Conservation (phyloP, 495 filamentous ascomycete genomes). For the Penicillium canescens region DNA sequence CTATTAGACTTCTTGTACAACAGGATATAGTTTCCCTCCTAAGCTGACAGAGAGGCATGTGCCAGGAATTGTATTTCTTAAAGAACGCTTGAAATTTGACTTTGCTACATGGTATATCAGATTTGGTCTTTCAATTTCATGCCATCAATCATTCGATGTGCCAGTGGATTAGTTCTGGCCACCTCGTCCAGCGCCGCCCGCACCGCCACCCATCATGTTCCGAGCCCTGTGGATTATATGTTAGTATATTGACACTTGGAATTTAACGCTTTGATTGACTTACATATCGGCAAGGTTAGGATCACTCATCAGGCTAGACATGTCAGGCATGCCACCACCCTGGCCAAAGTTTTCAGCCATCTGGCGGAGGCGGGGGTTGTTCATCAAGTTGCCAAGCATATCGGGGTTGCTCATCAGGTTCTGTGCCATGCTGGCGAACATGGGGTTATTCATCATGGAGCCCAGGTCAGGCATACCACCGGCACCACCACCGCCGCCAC, state of each 20-base stretch:
- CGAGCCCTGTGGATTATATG: conserved; percentile 56
- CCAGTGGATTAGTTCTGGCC: conserved; percentile 11
- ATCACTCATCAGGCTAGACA: conserved; percentile 81
- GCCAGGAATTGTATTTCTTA: conserved; percentile 6
- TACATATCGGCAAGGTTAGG: conserved; percentile 91
- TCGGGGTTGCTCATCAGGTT: conserved; percentile 96
- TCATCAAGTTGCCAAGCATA: conserved; percentile 86
- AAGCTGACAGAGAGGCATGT: background rate
- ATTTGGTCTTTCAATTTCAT: conserved; percentile 25
- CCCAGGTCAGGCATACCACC: conserved; percentile 86
- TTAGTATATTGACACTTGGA: conserved; percentile 12
- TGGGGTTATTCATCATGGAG: conserved; percentile 92
- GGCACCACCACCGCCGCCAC: conserved; percentile 56
- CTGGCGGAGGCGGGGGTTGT: conserved; percentile 81
- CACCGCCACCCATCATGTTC: conserved; percentile 72
- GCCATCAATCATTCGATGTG: conserved; percentile 12
- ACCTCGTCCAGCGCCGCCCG: conserved; percentile 32
- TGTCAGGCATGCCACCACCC: conserved; percentile 79
- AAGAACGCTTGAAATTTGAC: conserved; percentile 20
- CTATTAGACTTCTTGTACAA: background rate
- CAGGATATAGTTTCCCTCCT: too few species aligned
- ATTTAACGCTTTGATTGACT: conserved; percentile 37
- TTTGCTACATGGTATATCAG: conserved; percentile 19
- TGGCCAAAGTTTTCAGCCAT: conserved; percentile 63
- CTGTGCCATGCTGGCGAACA: conserved; percentile 95